Evolutionary conservation across 2,329 filamentous ascomycete genomes (phyloP), one percentile per base, ranked within the genome.

Genomic region (Aspergillus cejpii): DNA sequence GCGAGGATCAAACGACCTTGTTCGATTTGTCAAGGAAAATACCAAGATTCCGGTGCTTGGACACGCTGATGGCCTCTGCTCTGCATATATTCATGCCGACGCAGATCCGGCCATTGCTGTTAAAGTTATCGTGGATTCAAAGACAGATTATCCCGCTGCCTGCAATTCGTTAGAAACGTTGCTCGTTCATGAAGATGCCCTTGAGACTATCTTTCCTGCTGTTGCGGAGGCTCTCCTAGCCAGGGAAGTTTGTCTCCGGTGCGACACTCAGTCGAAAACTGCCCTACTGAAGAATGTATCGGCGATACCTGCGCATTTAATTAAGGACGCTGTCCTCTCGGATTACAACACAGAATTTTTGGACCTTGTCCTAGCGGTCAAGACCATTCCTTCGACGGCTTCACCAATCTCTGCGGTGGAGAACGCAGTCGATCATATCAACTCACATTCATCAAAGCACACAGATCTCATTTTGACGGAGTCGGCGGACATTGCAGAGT

Each of bases 101-200:
- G 90, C 87, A 38, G 84, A 94, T 57, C 68, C 75, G 29, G 71
- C 76, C 34, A 83, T 87, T 69, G 87, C 88, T 10, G 77, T 79
- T 15, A 80, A 80, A 50, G 84, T 95, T 43, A 74, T 97, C 38
- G 75, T 95, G 43, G 92, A 98, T 69, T 85, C 91, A 37, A 98
- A 98, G 71, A 89, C 86, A 20, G 86, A 84, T 66, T 98, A 98
- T 62, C 88, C 91, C 1, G 92, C 92, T 28, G 92, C 91, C 11
- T 98, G 92, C 75, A 98, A 98, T 71, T 83, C 85, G 33, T 71
- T 90, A n/a, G 92, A 98, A 70, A 94, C 89, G 1, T 77, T 98
- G 7, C 79, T 98, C 14, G 85, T 97, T 3, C 83, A 96, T 57
- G 76, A 86, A 49, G 70, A 78, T 12, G 83, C 83, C 0, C 73